Evolutionary conservation across 139 green algal species (phyloP), one percentile per base, ranked within the genome.

Genomic region (Desmodesmus armatus): DNA sequence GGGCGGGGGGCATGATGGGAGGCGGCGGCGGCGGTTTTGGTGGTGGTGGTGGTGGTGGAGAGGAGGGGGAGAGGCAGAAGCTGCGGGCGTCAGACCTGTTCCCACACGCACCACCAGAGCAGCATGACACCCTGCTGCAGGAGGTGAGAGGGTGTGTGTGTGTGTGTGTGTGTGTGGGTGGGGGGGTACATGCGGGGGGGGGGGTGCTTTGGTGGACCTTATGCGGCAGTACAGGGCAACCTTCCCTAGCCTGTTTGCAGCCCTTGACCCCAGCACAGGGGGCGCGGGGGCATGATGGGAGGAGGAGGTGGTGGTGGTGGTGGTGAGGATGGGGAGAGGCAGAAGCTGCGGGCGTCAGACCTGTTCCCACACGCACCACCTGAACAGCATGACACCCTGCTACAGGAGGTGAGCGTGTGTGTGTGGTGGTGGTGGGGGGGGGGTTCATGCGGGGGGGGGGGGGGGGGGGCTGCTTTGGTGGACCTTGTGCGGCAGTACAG

Each of bases 401-500:
- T 85, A 44, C 13, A 35, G 15, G 80, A 85, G 66, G 80, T 85
- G 49, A 19, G 58, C 84, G 49, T 43, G 13, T 35, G 31, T 27
- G 19, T 23, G 19, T 37, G 43, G 23, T 37, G 39, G 35, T 75
- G 66, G n/a, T 75, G 66, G n/a, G 43, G 40, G 0, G 40, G 19
- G 60, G 41, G 37, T 82, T n/a, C 90, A 27, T 85, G 82, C 70
- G 13, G 44, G 2, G n/a, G n/a, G n/a, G n/a, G n/a, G n/a, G n/a
- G n/a, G n/a, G n/a, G n/a, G n/a, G n/a, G n/a, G n/a, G n/a, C n/a
- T n/a, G 88, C 91, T 1, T 60, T 86, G 33, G 62, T 87, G 35
- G 62, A 87, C 49, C 31, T 95, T 31, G 80, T 97, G 83, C 41
- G 88, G 40, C 74, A 93, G 80, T 98, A 97, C 90, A 93, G 93